These are phyloP conservation scores for Ophiosphaerella korrae DNA, from an alignment of 2,329 filamentous ascomycete genomes.

Conservation along the genomic window DNA sequence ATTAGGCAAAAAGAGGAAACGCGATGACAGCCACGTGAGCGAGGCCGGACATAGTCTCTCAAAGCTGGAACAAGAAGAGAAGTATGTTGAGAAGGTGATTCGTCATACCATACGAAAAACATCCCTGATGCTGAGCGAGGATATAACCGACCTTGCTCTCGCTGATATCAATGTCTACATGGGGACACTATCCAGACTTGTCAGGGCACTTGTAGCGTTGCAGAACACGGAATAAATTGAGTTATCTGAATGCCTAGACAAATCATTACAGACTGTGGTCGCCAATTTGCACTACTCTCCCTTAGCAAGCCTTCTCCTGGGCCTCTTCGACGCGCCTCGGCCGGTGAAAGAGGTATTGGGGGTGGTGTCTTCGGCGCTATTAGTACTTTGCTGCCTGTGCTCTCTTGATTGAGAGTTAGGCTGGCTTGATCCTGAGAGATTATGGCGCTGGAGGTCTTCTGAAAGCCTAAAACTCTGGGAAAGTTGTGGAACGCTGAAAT, in stretches of 20 bases:
- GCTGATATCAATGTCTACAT: too few species aligned
- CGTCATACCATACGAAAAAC: too few species aligned
- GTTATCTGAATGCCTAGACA: background rate
- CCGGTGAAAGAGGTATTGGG: slow-evolving; percentile 11
- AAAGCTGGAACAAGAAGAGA: too few species aligned
- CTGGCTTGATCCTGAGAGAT: slow-evolving; percentile 3
- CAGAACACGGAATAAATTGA: background rate
- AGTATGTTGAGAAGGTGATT: too few species aligned
- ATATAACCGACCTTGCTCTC: too few species aligned
- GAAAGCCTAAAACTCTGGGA: slow-evolving; percentile 5
- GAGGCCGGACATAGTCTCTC: too few species aligned
- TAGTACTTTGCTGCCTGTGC: slow-evolving; percentile 7
- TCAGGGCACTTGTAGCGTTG: too few species aligned
- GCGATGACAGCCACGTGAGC: too few species aligned
- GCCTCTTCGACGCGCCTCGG: slow-evolving; percentile 9
- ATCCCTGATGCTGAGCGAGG: too few species aligned
- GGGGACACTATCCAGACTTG: too few species aligned
- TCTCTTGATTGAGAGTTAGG: slow-evolving; percentile 2
- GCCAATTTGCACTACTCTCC: slow-evolving; percentile 1
- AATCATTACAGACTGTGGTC: background rate
- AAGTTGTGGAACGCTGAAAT: slow-evolving; percentile 6
- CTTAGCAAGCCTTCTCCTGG: slow-evolving; percentile 4
- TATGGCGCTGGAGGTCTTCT: slow-evolving; percentile 5
- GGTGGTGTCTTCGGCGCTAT: slow-evolving; percentile 1
- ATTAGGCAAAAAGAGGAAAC: too few species aligned